phyloP scores from a whole-genome alignment of 805 yeast species.

The Hanseniaspora jakobsenii region DNA sequence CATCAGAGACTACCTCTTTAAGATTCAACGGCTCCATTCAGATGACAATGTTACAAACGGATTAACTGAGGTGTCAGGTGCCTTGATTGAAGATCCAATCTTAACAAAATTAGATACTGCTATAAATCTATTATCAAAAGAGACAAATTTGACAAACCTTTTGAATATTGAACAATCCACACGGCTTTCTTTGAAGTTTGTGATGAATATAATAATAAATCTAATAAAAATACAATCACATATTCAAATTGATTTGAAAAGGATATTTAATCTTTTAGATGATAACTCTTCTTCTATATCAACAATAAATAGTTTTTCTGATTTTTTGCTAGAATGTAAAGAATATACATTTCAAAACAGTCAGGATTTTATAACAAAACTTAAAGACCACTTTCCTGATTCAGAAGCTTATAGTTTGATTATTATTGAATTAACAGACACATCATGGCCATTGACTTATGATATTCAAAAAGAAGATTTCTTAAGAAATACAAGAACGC shows the following conservation, averaged over 20 bases:
- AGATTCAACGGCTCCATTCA: too few species aligned
- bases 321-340: neutral
- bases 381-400: neutral
- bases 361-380: neutral
- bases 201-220: neutral
- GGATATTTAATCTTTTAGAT: constrained; percentile 7
- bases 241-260: neutral
- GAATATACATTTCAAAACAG: neutral
- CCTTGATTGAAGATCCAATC: too few species aligned
- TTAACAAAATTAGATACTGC: too few species aligned
- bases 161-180: neutral
- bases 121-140: too few species aligned
- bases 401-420: neutral
- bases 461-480: too few species aligned
- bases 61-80: too few species aligned
- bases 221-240: neutral
- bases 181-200: neutral
- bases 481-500: too few species aligned
- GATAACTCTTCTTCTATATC: neutral
- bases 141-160: neutral
- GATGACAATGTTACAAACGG: too few species aligned
- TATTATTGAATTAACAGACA: constrained; percentile 1
- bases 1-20: neutral
- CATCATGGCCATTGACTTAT: neutral
- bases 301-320: neutral